Evolutionary conservation across 345 rosid genomes (phyloP), one percentile per base, ranked within the genome.

Genomic region (Triadica sebifera): DNA sequence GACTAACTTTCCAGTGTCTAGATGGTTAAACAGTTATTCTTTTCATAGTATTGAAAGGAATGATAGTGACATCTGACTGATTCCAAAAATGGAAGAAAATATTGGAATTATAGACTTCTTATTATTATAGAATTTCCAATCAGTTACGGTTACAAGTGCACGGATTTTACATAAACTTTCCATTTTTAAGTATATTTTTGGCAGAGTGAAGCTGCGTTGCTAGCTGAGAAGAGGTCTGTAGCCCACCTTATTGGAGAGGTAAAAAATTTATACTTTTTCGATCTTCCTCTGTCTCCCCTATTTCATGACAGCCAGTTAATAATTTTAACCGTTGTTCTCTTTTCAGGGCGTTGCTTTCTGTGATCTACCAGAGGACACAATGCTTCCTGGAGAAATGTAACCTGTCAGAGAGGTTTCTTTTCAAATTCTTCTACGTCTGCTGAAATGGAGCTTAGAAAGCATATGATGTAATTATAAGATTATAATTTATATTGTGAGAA

Each of bases 321-420:
- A 73, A 75, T 63, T 74, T 69, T 73, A 69, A 2, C 7, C 64
- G 55, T 72, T 58, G n/a, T 78, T 49, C 37, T 65, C 34, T 72
- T 83, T 81, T 75, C 91, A 95, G 99, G 99, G 98, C 69, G 51
- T 90, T 39, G 99, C 92, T 56, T 86, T 13, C 82, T 93, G 99
- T 80, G 98, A 95, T 85, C 89, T 95, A 74, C 96, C 94, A 0
- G 98, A 87, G 80, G 99, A 95, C 82, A 93, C 99, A 8, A 95
- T 93, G 99, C 99, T 95, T 84, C 99, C 99, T 0, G 99, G 99
- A 53, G 99, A 95, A 80, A 91, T 95, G 92, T 95, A 84, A 85
- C 52, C 6, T 46, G 6, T 8, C 65, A 37, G 39, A 12, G 46
- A 62, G 75, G 12, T 69, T 67, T 61, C 51, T 60, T 78, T 39